phyloP scores from a whole-genome alignment of 768 basidiomycete genomes.

The Macrocybe gigantea region DNA sequence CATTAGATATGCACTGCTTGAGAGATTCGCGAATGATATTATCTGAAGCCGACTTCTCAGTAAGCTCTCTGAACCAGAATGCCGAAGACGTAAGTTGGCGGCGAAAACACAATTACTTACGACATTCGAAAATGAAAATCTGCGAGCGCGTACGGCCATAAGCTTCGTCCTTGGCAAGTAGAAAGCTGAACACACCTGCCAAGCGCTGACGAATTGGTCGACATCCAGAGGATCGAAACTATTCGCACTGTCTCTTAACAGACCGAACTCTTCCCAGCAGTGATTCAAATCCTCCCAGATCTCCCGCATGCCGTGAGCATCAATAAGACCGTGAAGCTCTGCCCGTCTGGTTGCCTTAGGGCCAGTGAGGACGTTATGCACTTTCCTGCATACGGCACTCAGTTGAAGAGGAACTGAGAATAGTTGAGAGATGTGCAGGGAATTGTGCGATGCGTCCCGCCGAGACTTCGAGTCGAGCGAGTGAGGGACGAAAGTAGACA shows the following conservation, averaged over 20 bases:
- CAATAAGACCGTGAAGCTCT: slow-evolving; percentile 48
- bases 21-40: slow-evolving; percentile 85
- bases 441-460: slow-evolving; percentile 26
- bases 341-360: slow-evolving; percentile 58
- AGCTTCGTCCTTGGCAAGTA: slow-evolving; percentile 5
- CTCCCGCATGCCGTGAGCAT: slow-evolving; percentile 59
- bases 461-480: slow-evolving; percentile 10
- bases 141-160: slow-evolving; percentile 22
- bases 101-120: slow-evolving; percentile 35
- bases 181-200: slow-evolving; percentile 57
- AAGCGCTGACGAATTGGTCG: slow-evolving; percentile 70
- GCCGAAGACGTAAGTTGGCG: neutral
- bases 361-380: slow-evolving; percentile 78
- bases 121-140: slow-evolving; percentile 89
- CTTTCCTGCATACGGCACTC: slow-evolving; percentile 68
- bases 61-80: slow-evolving; percentile 4
- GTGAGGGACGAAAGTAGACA: slow-evolving; percentile 9
- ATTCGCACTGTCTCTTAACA: slow-evolving; percentile 18
- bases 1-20: slow-evolving; percentile 43
- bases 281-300: slow-evolving; percentile 83
- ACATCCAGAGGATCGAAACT: slow-evolving; percentile 33
- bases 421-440: slow-evolving; percentile 50
- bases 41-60: slow-evolving; percentile 33
- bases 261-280: slow-evolving; percentile 82
- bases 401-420: slow-evolving; percentile 71